phyloP scores from a whole-genome alignment of 2,329 filamentous ascomycete species.

The Microthyrium microscopicum region DNA sequence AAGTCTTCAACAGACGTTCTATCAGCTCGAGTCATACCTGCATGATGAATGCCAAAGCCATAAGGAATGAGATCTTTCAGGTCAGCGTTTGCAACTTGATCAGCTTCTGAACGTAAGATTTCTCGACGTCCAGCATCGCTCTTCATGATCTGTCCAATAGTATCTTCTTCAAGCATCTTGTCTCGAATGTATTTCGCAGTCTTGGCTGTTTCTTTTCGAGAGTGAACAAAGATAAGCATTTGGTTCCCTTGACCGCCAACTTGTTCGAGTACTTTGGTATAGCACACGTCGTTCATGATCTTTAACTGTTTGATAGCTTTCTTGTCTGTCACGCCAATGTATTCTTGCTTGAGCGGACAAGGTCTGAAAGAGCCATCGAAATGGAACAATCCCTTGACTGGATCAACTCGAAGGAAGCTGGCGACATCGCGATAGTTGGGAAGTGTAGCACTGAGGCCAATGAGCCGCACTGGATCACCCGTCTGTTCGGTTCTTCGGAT shows the following conservation, averaged over 20 bases:
- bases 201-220: constrained; percentile 93
- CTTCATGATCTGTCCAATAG: constrained; percentile 86
- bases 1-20: constrained; percentile 89
- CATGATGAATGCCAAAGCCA: constrained; percentile 95
- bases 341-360: constrained; percentile 89
- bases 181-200: constrained; percentile 92
- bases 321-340: constrained; percentile 91
- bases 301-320: constrained; percentile 98
- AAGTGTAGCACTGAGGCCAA: constrained; percentile 85
- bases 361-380: constrained; percentile 90
- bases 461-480: constrained; percentile 76
- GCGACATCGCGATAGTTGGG: constrained; percentile 95
- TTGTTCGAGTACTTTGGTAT: constrained; percentile 92
- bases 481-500: constrained; percentile 89
- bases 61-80: constrained; percentile 91
- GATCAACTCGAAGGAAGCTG: constrained; percentile 82
- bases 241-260: constrained; percentile 87
- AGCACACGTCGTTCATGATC: constrained; percentile 98
- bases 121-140: constrained; percentile 85
- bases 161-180: constrained; percentile 92
- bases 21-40: constrained; percentile 91
- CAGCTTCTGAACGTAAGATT: constrained; percentile 70
- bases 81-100: constrained; percentile 66
- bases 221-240: constrained; percentile 98
- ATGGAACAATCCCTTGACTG: constrained; percentile 75